Conservation (phyloP, 805 yeast species). For the Candida dajiaensis region DNA sequence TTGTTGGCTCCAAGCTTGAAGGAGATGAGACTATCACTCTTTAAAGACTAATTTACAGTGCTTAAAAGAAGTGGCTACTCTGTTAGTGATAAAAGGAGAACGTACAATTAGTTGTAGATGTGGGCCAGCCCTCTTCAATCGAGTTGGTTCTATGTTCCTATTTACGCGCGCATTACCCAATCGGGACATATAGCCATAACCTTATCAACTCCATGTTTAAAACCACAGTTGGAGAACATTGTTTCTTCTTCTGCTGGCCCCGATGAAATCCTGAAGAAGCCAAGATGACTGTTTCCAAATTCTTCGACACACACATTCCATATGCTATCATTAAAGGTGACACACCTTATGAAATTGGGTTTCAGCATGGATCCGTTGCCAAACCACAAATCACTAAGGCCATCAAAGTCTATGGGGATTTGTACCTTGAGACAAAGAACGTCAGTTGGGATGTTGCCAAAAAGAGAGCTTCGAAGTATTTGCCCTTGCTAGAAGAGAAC, state of each 20-base stretch:
- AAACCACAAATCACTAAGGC: conserved; percentile 24
- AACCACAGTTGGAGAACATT: conserved; percentile 1
- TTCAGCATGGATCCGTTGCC: conserved; percentile 31
- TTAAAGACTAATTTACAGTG: neutral
- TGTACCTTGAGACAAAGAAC: conserved; percentile 21
- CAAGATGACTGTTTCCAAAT: conserved; percentile 3
- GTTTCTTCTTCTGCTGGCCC: conserved; percentile 3
- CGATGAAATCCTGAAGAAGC: conserved; percentile 2
- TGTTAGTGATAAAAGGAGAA: no score
- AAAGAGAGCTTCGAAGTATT: conserved; percentile 22
- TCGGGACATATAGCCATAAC: neutral
- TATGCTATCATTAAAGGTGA: conserved; percentile 18
- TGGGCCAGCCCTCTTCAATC: no score
- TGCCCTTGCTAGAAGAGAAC: conserved; percentile 23
- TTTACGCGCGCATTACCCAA: neutral
- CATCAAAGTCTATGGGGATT: conserved; percentile 24
- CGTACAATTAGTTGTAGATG: no score
- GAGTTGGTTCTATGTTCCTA: no score
- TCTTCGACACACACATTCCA: conserved; percentile 24
- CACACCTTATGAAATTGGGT: conserved; percentile 28
- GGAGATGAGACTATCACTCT: conserved; percentile 12
- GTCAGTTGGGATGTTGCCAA: conserved; percentile 28
- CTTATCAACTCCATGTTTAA: neutral
- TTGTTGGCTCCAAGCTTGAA: conserved; percentile 17
- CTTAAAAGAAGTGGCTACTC: neutral